phyloP scores from a whole-genome alignment of 352 stramenopile genomes.

The Lagenidium giganteum region DNA sequence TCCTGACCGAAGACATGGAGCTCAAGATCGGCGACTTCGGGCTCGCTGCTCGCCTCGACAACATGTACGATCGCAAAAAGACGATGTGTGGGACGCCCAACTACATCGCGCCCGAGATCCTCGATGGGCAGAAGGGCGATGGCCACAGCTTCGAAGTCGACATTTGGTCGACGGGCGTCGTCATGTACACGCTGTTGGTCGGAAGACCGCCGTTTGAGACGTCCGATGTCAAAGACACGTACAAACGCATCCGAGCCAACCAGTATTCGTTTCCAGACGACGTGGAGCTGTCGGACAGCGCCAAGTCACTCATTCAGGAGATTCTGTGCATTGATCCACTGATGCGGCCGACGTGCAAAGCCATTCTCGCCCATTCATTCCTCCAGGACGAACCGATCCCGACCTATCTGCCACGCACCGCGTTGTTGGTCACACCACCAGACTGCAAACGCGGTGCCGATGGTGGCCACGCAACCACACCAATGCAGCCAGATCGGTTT shows the following conservation, averaged over 20 bases:
- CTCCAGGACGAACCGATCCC: constrained; percentile 56
- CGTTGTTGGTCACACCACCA: constrained; percentile 68
- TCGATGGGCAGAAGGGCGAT: constrained; percentile 83
- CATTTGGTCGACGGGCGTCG: constrained; percentile 97
- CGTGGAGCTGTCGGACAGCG: constrained; percentile 77
- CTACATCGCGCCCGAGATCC: constrained; percentile 92
- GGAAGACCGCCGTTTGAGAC: constrained; percentile 97
- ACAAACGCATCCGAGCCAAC: constrained; percentile 96
- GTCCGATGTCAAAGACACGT: constrained; percentile 97
- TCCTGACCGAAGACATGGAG: constrained; percentile 92
- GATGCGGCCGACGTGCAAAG: constrained; percentile 59
- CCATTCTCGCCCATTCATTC: constrained; percentile 79
- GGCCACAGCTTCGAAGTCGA: constrained; percentile 98
- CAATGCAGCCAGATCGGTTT: too few relatives aligned
- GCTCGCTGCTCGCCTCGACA: constrained; percentile 83
- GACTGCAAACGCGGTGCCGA: constrained; percentile 32
- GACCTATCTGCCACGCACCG: constrained; percentile 45
- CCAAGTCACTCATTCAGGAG: constrained; percentile 65
- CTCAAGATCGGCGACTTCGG: constrained; percentile 98
- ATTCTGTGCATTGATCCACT: constrained; percentile 74
- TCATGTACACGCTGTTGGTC: constrained; percentile 97
- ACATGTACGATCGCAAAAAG: constrained; percentile 89
- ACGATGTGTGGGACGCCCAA: constrained; percentile 96
- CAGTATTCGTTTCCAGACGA: constrained; percentile 94
- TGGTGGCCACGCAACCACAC: too few relatives aligned